A percentile compares a stretch with the other conserved stretches of the same genome.
These are phyloP conservation scores for Dactylellina sp. DNA, from an alignment of 2,329 filamentous ascomycete species.

Conservation along the genomic window DNA sequence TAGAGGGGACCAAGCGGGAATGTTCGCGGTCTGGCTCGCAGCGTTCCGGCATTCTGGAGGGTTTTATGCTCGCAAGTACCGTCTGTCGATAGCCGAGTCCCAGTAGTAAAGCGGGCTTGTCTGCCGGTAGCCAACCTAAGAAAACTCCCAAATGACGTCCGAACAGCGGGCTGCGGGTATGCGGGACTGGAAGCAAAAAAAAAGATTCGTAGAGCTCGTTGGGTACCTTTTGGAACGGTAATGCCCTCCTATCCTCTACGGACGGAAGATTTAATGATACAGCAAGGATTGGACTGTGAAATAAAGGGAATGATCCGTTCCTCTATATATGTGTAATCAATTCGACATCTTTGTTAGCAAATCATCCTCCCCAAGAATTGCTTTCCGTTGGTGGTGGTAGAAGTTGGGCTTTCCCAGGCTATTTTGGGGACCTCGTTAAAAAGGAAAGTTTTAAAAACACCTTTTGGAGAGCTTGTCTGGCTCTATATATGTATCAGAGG, in stretches of 20 bases:
- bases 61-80: background rate
- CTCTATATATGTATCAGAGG: slow-evolving; percentile 11
- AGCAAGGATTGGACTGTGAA: slow-evolving; percentile 29
- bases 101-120: slow-evolving; percentile 9
- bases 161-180: background rate
- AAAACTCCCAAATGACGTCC: slow-evolving; percentile 8
- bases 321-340: slow-evolving; percentile 45
- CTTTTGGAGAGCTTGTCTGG: slow-evolving; percentile 30
- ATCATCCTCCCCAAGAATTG: slow-evolving; percentile 29
- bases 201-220: slow-evolving; percentile 10
- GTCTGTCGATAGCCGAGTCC: slow-evolving; percentile 30
- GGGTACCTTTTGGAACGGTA: slow-evolving; percentile 6
- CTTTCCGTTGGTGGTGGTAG: slow-evolving; percentile 11
- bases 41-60: background rate
- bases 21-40: background rate
- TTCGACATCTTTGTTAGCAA: slow-evolving; percentile 50
- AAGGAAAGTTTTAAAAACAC: slow-evolving; percentile 8
- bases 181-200: background rate
- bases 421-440: slow-evolving; percentile 23
- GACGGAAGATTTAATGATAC: slow-evolving; percentile 16
- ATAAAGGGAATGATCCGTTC: slow-evolving; percentile 24
- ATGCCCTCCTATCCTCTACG: background rate
- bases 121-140: background rate
- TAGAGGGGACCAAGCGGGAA: background rate
- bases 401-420: slow-evolving; percentile 16